phyloP scores from a whole-genome alignment of 345 rosid species.

The Rubroshorea leprosula region DNA sequence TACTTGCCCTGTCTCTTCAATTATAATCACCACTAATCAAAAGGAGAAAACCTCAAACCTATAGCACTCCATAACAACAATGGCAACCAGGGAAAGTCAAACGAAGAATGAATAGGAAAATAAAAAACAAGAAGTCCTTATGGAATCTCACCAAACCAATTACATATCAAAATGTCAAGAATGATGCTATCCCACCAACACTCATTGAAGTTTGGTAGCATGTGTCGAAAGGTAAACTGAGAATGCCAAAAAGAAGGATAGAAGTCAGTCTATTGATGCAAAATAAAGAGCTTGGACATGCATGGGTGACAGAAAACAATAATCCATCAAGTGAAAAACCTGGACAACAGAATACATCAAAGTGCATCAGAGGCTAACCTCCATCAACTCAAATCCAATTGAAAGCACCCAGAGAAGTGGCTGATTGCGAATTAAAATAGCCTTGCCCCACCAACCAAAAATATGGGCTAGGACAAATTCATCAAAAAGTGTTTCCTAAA shows the following conservation, averaged over 20 bases:
- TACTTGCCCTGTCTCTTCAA: too few relatives aligned
- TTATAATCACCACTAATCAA: too few relatives aligned
- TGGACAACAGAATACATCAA: conserved; percentile 1
- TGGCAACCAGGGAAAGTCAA: not conserved
- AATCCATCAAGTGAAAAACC: not conserved
- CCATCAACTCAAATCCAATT: conserved; percentile 94
- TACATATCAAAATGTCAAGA: conserved; percentile 94
- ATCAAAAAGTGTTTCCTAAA: conserved; percentile 85
- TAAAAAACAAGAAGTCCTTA: not conserved
- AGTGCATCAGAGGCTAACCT: conserved; percentile 44
- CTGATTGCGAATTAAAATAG: conserved; percentile 90
- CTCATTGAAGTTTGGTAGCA: conserved; percentile 98
- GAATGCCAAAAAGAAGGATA: conserved; percentile 13
- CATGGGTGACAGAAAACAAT: not conserved
- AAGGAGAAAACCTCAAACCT: not conserved
- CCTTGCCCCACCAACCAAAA: conserved; percentile 99
- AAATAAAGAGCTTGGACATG: not conserved
- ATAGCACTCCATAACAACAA: not conserved
- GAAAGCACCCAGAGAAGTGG: conserved; percentile 97
- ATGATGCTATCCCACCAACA: conserved; percentile 99
- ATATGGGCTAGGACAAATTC: conserved; percentile 96
- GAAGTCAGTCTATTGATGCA: conserved; percentile 10
- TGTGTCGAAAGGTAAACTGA: conserved; percentile 95
- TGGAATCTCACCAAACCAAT: conserved; percentile 89
- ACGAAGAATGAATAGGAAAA: not conserved